Base-by-base conservation (phyloP, 371 early-diverging fungal genomes). In the Mortierella sp. region DNA sequence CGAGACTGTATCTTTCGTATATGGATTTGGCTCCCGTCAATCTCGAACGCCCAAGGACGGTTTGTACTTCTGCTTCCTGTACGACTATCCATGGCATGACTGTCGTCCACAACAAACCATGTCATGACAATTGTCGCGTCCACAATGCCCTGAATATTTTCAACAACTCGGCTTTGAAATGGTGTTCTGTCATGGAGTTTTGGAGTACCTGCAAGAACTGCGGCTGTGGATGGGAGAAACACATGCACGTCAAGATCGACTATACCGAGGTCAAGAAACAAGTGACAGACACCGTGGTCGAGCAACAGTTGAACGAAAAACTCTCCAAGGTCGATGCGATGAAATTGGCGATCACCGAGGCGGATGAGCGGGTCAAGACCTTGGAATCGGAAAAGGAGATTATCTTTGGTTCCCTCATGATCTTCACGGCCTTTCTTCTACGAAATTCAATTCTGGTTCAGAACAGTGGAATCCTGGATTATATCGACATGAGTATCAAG, bases 201-300 rank as follows among this genome's bases (percentile, higher is more conserved):
- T 70, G 55, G 48, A 80, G 70, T 50, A 81, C 26, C 28, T 85
- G 85, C 57, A 24, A 34, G 31, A 38, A 47, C 31, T 85, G 86
- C 75, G 79, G 77, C 52, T 87, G 87, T 58, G 47, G 52, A 45
- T 82, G 83, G 87, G 74, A 74, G 65, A 78, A 74, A 55, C 87
- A 87, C 79, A 87, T 78, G 80, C 80, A 80, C 72, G 73, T 87
- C 63, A 77, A 38, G n/a, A 80, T 75, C 57, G 80, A 80, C 65
- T 71, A 70, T 52, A 80, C 5, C 58, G 57, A 70, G 54, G 78
- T 78, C 65, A 60, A 52, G 58, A 77, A 71, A 73, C 74, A 71
- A 44, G 72, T 71, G 42, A 70, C 76, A 47, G 82, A 86, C 47
- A 19, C 65, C 19, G 68, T 74, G 7, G 77, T 83, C 42, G 76